Conservation (phyloP, 2,329 filamentous ascomycete species). For the Nannizziopsis barbatae region DNA sequence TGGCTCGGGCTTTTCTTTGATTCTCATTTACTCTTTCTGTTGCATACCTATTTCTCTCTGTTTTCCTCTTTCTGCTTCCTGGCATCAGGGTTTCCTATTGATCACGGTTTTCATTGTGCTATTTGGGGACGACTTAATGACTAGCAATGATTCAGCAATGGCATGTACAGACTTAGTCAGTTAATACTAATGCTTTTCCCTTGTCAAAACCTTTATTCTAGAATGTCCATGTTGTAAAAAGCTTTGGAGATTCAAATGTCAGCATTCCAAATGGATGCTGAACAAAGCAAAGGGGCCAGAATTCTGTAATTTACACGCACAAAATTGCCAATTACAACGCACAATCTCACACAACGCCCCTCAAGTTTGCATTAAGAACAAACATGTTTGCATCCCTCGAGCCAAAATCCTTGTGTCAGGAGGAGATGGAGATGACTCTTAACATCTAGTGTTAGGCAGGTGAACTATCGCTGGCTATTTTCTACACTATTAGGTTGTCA, state of each 20-base stretch:
- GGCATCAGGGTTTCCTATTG: neutral
- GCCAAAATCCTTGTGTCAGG: neutral
- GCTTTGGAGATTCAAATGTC: too few relatives aligned
- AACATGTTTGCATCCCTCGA: slow-evolving; percentile 5
- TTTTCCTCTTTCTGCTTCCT: neutral
- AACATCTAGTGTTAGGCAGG: too few relatives aligned
- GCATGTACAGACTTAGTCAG: neutral
- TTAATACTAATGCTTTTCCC: slow-evolving; percentile 4
- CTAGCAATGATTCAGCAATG: slow-evolving; percentile 6
- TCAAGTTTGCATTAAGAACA: slow-evolving; percentile 9
- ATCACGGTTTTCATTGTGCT: neutral
- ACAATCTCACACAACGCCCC: neutral
- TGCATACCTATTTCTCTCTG: neutral
- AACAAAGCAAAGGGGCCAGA: too few relatives aligned
- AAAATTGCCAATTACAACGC: slow-evolving; percentile 5
- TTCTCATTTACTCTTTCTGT: neutral
- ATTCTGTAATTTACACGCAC: slow-evolving; percentile 4
- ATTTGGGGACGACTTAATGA: slow-evolving; percentile 6
- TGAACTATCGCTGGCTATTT: neutral
- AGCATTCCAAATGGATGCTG: too few relatives aligned
- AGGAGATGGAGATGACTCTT: too few relatives aligned
- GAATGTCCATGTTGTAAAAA: neutral
- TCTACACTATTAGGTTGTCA: neutral
- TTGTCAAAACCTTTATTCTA: neutral
- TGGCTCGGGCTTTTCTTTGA: slow-evolving; percentile 7